phyloP scores from a whole-genome alignment of 371 early-diverging fungal species.

The Dentiscutata heterogama region DNA sequence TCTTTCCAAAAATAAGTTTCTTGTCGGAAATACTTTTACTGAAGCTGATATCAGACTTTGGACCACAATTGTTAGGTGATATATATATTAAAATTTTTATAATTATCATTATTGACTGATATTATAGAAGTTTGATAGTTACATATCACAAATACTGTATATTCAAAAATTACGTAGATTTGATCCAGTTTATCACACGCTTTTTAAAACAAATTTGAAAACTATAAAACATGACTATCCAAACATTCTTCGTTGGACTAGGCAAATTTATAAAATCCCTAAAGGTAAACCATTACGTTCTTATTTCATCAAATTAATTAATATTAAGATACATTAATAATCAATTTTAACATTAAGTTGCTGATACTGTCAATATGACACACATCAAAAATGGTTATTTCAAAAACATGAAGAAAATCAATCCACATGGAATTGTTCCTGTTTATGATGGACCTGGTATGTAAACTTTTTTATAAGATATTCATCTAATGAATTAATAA shows the following conservation, averaged over 20 bases:
- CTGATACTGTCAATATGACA: constrained; percentile 87
- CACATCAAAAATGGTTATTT: constrained; percentile 97
- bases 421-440: constrained; percentile 90
- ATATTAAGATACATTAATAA: not conserved
- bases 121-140: not conserved
- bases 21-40: constrained; percentile 83
- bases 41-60: constrained; percentile 94
- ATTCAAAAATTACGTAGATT: constrained; percentile 57
- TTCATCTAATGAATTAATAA: too few species aligned
- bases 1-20: constrained; percentile 74
- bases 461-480: too few species aligned
- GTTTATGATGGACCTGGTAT: constrained; percentile 80
- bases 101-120: not conserved
- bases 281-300: constrained; percentile 55
- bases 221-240: constrained; percentile 90
- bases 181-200: constrained; percentile 90
- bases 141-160: too few species aligned
- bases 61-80: constrained; percentile 88
- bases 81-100: not conserved
- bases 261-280: constrained; percentile 85
- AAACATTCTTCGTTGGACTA: constrained; percentile 85
- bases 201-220: constrained; percentile 92
- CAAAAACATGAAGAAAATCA: constrained; percentile 89
- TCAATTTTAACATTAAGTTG: constrained; percentile 51
- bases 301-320: not conserved